phyloP scores from a whole-genome alignment of 257 asterid species.

The Fraxinus cuspidata region DNA sequence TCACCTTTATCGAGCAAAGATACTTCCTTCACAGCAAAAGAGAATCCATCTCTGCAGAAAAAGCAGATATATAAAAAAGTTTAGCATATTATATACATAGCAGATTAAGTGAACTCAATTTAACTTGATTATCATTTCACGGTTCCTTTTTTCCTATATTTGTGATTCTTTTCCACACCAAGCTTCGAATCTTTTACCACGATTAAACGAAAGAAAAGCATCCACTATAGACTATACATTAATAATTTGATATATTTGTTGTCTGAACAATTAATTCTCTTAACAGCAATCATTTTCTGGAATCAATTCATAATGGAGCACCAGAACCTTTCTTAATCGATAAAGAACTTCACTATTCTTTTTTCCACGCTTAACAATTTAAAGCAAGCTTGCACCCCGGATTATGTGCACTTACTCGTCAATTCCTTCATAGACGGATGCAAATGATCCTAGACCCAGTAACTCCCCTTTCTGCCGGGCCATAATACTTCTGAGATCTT shows the following conservation, averaged over 20 bases:
- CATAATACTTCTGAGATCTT: constrained; percentile 16
- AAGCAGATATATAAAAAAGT: constrained; percentile 4
- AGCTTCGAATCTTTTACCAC: neutral
- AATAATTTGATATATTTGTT: too few species aligned
- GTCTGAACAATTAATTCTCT: neutral
- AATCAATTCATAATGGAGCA: neutral
- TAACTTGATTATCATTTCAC: neutral
- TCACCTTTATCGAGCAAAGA: constrained; percentile 88
- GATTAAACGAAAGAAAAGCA: neutral
- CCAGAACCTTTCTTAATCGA: neutral
- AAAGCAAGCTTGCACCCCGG: neutral
- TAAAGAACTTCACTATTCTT: too few species aligned
- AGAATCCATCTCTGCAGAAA: constrained; percentile 86
- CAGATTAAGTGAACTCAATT: neutral
- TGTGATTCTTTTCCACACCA: neutral
- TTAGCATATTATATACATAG: constrained; percentile 1
- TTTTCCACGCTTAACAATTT: neutral
- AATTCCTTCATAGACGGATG: constrained; percentile 89
- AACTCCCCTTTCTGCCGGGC: constrained; percentile 83
- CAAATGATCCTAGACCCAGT: constrained; percentile 91
- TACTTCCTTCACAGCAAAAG: constrained; percentile 89
- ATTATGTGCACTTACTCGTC: constrained; percentile 60
- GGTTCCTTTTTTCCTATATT: too few species aligned
- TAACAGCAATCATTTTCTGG: neutral
- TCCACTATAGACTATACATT: too few species aligned